Evolutionary conservation across 208 protist genomes (phyloP), one percentile per base, ranked within the genome.

Genomic region (Lotmaria passim): DNA sequence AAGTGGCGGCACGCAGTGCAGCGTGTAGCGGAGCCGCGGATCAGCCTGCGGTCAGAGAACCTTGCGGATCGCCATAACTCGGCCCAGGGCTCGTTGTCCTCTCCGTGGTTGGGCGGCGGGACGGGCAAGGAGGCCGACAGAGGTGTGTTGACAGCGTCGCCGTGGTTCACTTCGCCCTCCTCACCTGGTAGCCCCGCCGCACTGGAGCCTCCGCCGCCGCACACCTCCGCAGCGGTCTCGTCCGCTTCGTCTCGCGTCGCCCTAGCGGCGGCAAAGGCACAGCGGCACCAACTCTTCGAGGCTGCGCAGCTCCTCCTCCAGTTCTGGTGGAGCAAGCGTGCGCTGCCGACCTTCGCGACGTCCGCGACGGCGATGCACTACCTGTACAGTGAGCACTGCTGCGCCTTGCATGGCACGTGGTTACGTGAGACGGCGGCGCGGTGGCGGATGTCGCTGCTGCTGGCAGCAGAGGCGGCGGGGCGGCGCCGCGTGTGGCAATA

Each of bases 261-360:
- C 2, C 44, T 26, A 15, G 66, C 34, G 23, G 66, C 56, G n/a
- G 66, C 56, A 11, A 56, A 61, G 62, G 62, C 30, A 5, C 65
- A 73, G 36, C 58, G 23, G 12, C 7, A 65, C 10, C 70, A 69
- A 24, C 51, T 66, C 0, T 24, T 81, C 24, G 38, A 59, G 31
- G 65, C 69, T 19, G 38, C 64, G 11, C 39, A 64, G 17, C 21
- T 71, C 14, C 60, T 79, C 10, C 56, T 75, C 12, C 58, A 69
- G 30, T 78, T 82, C 53, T 73, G 69, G 73, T 50, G 72, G 46
- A 19, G 26, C 4, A 65, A 67, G 68, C 72, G 73, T 2, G 72
- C 71, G 6, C 3, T 75, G 50, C 72, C 73, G 41, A 55, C 69
- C 33, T 71, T 63, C 26, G 74, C 57, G 10, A 51, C 58, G 26